Conservation (phyloP, 306 rosid genomes). For the Corylus avellana region DNA sequence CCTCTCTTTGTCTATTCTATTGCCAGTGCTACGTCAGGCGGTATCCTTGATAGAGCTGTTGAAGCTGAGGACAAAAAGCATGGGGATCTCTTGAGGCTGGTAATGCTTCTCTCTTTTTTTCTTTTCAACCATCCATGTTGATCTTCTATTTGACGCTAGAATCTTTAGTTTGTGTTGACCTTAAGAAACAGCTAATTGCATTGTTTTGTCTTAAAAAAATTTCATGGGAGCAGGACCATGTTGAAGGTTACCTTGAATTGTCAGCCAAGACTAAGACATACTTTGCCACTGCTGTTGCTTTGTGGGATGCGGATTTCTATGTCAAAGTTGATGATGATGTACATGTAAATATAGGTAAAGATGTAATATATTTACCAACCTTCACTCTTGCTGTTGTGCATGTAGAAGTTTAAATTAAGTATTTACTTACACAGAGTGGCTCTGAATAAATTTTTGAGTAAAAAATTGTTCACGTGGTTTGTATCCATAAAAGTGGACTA, state of each 20-base stretch:
- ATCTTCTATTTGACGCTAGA: background rate
- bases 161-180: background rate
- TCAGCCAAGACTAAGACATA: conserved; percentile 58
- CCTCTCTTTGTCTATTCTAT: conserved; percentile 1
- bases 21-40: conserved; percentile 60
- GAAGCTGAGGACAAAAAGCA: conserved; percentile 59
- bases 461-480: background rate
- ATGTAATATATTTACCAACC: background rate
- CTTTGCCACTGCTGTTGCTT: conserved; percentile 53
- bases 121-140: conserved; percentile 6
- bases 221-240: conserved; percentile 47
- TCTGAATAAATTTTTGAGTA: background rate
- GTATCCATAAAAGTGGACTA: background rate
- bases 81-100: conserved; percentile 62
- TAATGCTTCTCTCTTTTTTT: conserved; percentile 16
- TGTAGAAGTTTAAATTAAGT: background rate
- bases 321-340: conserved; percentile 67
- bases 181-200: conserved; percentile 6
- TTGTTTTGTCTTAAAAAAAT: background rate
- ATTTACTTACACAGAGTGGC: background rate
- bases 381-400: background rate
- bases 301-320: conserved; percentile 63
- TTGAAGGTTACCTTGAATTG: conserved; percentile 63
- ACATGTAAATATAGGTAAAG: conserved; percentile 58
- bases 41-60: conserved; percentile 60